Conservation (phyloP, 352 stramenopile genomes). For the Phytophthora uliginosa region DNA sequence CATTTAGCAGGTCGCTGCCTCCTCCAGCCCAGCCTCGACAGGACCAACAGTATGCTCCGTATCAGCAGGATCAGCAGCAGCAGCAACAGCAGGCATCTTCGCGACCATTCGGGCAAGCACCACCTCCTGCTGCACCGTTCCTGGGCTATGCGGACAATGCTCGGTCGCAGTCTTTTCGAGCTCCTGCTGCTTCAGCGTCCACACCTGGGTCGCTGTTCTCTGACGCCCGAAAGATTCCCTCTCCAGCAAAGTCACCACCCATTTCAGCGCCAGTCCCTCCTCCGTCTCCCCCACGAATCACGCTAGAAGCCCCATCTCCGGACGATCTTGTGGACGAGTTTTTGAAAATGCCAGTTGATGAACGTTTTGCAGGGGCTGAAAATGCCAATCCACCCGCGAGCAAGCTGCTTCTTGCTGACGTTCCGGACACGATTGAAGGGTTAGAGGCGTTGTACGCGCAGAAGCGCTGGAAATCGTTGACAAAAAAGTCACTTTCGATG, state of each 20-base stretch:
- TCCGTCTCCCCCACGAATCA: conserved; percentile 31
- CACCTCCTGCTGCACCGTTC: conserved; percentile 75
- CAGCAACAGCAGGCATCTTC: conserved; percentile 23
- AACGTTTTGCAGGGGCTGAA: conserved; percentile 36
- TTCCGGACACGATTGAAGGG: conserved; percentile 63
- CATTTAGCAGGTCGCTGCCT: conserved; percentile 26
- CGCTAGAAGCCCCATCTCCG: conserved; percentile 37
- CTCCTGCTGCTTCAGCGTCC: conserved; percentile 13
- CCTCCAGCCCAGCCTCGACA: conserved; percentile 29
- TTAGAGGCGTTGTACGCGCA: conserved; percentile 72
- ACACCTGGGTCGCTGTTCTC: conserved; percentile 20
- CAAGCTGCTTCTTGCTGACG: conserved; percentile 63
- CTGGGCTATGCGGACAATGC: conserved; percentile 65
- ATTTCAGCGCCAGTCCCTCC: conserved; percentile 24
- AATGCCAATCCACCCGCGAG: conserved; percentile 40
- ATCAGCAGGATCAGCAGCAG: conserved; percentile 38
- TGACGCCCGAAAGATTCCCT: conserved; percentile 27
- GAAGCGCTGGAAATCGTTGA: conserved; percentile 80
- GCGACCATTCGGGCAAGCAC: conserved; percentile 50
- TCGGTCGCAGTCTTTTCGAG: conserved; percentile 56
- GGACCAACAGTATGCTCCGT: conserved; percentile 27
- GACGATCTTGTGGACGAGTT: conserved; percentile 80
- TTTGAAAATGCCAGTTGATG: conserved; percentile 58
- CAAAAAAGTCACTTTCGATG: conserved; percentile 81
- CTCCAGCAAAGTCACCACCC: conserved; percentile 19